A percentile compares a stretch with the other conserved stretches of the same genome.
phyloP scores from a whole-genome alignment of 306 rosid species.

The Rosa chinensis region DNA sequence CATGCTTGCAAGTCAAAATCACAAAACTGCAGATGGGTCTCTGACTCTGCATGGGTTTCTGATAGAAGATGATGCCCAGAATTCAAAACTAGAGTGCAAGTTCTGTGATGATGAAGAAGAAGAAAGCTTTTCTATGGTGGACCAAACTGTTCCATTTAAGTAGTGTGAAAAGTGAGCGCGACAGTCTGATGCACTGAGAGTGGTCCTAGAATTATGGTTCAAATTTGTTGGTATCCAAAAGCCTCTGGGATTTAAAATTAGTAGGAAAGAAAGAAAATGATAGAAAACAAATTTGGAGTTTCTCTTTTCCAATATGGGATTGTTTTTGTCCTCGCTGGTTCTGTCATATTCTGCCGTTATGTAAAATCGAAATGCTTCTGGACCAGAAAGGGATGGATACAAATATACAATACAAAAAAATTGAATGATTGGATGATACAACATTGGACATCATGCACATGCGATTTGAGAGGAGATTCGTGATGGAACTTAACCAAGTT shows the following conservation, averaged over 20 bases:
- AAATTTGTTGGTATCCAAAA: conserved; percentile 28
- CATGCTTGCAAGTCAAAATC: conserved; percentile 4
- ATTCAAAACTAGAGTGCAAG: conserved; percentile 4
- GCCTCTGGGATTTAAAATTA: background rate
- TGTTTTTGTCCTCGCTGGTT: conserved; percentile 31
- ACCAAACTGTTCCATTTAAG: conserved; percentile 32
- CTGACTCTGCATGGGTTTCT: background rate
- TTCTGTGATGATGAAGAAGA: conserved; percentile 22
- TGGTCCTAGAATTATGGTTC: conserved; percentile 43
- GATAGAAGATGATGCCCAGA: background rate
- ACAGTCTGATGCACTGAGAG: conserved; percentile 27
- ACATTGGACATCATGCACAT: background rate
- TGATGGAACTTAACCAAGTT: background rate
- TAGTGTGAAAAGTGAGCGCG: conserved; percentile 27
- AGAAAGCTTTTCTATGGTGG: conserved; percentile 40
- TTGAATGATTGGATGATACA: conserved; percentile 9
- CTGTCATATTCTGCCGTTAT: conserved; percentile 21
- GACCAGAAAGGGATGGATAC: conserved; percentile 10
- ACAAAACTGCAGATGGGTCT: background rate
- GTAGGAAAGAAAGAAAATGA: conserved; percentile 9
- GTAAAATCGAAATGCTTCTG: conserved; percentile 12
- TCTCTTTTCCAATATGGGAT: conserved; percentile 25
- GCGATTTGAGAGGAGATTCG: background rate
- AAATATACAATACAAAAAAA: conserved; percentile 4
- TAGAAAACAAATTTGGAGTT: conserved; percentile 21